Percentiles rank a stretch among this genome's conserved stretches.
Conservation (phyloP, 352 stramenopile species). For the Phytopythium litorale region DNA sequence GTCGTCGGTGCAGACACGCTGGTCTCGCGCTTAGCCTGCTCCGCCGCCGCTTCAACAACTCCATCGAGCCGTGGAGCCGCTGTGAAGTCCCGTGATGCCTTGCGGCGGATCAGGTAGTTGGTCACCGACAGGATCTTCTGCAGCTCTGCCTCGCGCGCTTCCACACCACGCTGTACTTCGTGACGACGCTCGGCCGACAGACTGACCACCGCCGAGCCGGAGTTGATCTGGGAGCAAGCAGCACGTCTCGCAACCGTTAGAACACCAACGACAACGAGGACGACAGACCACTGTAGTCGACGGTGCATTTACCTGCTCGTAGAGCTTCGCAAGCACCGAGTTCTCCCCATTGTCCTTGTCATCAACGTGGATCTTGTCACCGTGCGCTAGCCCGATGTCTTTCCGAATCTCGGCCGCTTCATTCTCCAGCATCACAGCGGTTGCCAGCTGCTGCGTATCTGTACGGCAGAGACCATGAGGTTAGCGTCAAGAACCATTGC, state of each 20-base stretch:
- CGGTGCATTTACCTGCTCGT: slow-evolving; percentile 56
- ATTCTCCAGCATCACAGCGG: slow-evolving; percentile 64
- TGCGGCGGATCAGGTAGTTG: slow-evolving; percentile 74
- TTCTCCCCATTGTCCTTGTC: slow-evolving; percentile 74
- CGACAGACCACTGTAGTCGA: too few relatives aligned
- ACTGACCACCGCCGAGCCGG: slow-evolving; percentile 74
- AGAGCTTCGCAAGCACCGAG: slow-evolving; percentile 77
- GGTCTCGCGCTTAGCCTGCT: slow-evolving; percentile 17
- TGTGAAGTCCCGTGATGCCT: slow-evolving; percentile 45
- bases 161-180: slow-evolving; percentile 83
- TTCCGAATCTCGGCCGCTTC: slow-evolving; percentile 67
- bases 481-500: neutral
- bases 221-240: slow-evolving; percentile 60
- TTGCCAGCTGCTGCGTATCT: slow-evolving; percentile 70
- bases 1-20: slow-evolving; percentile 16
- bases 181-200: slow-evolving; percentile 80
- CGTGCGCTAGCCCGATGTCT: slow-evolving; percentile 80
- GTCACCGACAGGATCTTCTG: slow-evolving; percentile 82
- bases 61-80: slow-evolving; percentile 16
- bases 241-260: neutral
- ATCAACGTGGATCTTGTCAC: slow-evolving; percentile 88
- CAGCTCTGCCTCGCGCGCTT: slow-evolving; percentile 79
- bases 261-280: neutral
- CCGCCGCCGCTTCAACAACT: slow-evolving; percentile 26
- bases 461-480: slow-evolving; percentile 2